phyloP scores from a whole-genome alignment of 768 basidiomycete species.

The Phanerodontia chrysosporium region DNA sequence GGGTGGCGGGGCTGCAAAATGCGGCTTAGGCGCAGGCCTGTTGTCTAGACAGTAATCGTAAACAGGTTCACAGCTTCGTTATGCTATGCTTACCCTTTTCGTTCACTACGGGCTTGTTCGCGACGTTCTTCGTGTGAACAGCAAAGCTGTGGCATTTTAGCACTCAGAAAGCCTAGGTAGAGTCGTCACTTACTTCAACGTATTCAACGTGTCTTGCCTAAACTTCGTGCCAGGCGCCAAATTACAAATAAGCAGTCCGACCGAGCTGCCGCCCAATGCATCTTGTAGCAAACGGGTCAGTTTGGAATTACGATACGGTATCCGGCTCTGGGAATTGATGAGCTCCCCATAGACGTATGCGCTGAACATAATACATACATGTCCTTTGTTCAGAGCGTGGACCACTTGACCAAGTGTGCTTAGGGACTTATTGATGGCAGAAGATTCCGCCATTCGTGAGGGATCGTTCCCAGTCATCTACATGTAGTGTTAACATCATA shows the following conservation, averaged over 20 bases:
- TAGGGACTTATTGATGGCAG: constrained; percentile 87
- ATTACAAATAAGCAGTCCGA: constrained; percentile 83
- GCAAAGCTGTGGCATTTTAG: constrained; percentile 53
- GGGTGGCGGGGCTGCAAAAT: constrained; percentile 59
- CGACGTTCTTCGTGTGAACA: constrained; percentile 78
- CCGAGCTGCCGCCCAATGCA: constrained; percentile 77
- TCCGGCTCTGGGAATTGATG: constrained; percentile 50
- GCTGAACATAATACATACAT: constrained; percentile 35
- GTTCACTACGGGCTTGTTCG: constrained; percentile 77
- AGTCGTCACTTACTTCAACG: constrained; percentile 80
- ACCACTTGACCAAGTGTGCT: constrained; percentile 87
- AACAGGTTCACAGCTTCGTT: neutral
- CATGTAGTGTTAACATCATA: neutral
- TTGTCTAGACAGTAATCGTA: constrained; percentile 40
- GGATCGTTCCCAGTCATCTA: constrained; percentile 81
- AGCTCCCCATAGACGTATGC: neutral
- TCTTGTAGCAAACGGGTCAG: constrained; percentile 88
- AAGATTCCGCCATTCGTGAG: constrained; percentile 82
- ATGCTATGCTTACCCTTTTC: constrained; percentile 54
- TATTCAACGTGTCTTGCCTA: constrained; percentile 84
- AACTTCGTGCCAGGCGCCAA: constrained; percentile 81
- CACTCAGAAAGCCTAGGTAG: neutral
- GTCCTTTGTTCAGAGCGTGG: constrained; percentile 73
- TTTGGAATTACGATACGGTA: constrained; percentile 89
- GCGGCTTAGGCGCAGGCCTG: constrained; percentile 51